These are phyloP conservation scores for Phyllostachys edulis DNA, from an alignment of 176 grass and related monocot genomes.

Conservation along the genomic window DNA sequence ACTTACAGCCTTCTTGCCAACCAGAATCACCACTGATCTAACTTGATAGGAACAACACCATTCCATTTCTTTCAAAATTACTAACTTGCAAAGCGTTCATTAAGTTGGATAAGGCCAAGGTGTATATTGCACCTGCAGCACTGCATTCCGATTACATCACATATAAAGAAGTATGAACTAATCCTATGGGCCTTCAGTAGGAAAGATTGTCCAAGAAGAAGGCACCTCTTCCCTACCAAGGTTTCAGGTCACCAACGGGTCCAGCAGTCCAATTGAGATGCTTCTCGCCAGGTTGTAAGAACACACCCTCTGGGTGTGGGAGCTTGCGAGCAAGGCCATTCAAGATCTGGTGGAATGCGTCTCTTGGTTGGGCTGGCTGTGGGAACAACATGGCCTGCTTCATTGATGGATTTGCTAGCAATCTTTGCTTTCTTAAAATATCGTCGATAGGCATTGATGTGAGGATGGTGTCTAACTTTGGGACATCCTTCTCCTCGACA, in stretches of 20 bases:
- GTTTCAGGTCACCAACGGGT: conserved; percentile 83
- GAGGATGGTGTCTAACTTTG: conserved; percentile 80
- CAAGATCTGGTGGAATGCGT: conserved; percentile 95
- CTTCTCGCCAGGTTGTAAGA: conserved; percentile 54
- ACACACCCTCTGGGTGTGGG: conserved; percentile 63
- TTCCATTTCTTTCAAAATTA: conserved; percentile 31
- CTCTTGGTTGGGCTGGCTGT: conserved; percentile 73
- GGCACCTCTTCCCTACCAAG: conserved; percentile 49
- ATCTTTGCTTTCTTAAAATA: conserved; percentile 91
- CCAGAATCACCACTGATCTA: conserved; percentile 2
- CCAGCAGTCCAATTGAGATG: conserved; percentile 88
- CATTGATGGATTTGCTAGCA: conserved; percentile 92
- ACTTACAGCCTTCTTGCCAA: background rate
- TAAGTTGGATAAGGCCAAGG: conserved; percentile 34
- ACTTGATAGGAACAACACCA: conserved; percentile 10
- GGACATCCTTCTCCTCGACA: conserved; percentile 83
- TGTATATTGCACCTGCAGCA: conserved; percentile 41
- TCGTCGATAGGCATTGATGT: conserved; percentile 82
- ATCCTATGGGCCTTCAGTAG: conserved; percentile 18
- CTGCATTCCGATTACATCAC: conserved; percentile 32
- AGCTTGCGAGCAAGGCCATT: conserved; percentile 91
- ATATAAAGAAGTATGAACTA: conserved; percentile 35
- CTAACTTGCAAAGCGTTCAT: conserved; percentile 29
- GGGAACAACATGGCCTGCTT: conserved; percentile 94
- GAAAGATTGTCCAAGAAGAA: background rate